Evolutionary conservation across 2,329 filamentous ascomycete species (phyloP).

Genomic region (Pseudopyricularia javanii): DNA sequence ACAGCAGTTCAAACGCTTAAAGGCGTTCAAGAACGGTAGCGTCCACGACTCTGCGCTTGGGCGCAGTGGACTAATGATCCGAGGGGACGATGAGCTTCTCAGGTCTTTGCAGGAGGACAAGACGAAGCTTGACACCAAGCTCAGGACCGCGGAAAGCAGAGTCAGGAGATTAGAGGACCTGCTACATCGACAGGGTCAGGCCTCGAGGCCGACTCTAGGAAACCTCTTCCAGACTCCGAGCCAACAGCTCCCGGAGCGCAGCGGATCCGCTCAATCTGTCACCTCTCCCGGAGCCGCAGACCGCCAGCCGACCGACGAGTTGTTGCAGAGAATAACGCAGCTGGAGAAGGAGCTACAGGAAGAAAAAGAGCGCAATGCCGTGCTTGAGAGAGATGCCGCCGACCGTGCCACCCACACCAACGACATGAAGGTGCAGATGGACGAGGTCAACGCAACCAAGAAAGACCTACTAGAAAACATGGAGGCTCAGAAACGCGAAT

Average conservation of each 20-base stretch:
- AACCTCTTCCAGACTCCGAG: constrained; percentile 40
- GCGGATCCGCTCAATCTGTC: constrained; percentile 35
- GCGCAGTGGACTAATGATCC: constrained; percentile 72
- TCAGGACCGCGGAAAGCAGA: constrained; percentile 77
- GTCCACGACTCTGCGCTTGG: constrained; percentile 82
- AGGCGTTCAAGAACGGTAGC: constrained; percentile 93
- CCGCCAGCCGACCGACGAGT: constrained; percentile 32
- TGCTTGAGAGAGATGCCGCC: constrained; percentile 58
- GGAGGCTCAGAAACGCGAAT: constrained; percentile 82
- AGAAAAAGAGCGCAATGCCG: constrained; percentile 56
- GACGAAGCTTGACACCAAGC: constrained; percentile 55
- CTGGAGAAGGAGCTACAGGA: constrained; percentile 69
- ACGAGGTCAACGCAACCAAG: constrained; percentile 85
- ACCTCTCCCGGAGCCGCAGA: constrained; percentile 22
- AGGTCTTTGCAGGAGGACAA: constrained; percentile 76
- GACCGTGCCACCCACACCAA: constrained; percentile 42
- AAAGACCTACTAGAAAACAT: constrained; percentile 90
- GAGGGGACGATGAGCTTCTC: constrained; percentile 76
- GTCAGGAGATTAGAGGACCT: constrained; percentile 86
- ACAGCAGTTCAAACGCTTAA: constrained; percentile 75
- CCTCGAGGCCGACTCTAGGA: constrained; percentile 38
- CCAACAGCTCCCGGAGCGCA: constrained; percentile 33
- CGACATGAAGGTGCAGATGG: constrained; percentile 55
- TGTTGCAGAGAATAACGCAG: constrained; percentile 36
- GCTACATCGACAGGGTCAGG: constrained; percentile 67